Conservation (phyloP, 345 rosid species). For the Eucalyptus lansdowneana region DNA sequence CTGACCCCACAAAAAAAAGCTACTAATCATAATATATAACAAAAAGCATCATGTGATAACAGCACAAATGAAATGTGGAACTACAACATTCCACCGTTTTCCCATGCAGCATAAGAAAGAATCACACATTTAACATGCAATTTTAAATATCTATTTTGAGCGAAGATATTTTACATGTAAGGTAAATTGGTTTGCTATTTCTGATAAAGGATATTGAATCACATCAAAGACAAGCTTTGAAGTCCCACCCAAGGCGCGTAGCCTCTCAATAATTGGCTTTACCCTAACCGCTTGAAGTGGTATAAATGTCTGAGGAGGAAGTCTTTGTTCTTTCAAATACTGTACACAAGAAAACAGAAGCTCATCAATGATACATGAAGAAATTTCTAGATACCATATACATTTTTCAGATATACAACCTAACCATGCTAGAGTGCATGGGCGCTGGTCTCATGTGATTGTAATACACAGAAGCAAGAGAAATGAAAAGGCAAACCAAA, state of each 20-base stretch:
- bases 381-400: not conserved
- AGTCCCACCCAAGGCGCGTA: constrained; percentile 75
- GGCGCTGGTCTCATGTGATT: not conserved
- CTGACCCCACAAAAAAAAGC: not conserved
- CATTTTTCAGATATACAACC: not conserved
- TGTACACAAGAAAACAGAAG: constrained; percentile 8
- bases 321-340: constrained; percentile 97
- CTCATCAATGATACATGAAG: not conserved
- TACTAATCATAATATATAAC: not conserved
- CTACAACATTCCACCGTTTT: not conserved
- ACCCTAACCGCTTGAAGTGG: constrained; percentile 95
- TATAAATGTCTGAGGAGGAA: constrained; percentile 97
- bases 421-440: not conserved
- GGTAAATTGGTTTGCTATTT: not conserved
- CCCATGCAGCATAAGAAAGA: not conserved
- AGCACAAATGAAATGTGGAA: not conserved
- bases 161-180: not conserved
- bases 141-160: not conserved
- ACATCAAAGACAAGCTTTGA: constrained; percentile 81
- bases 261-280: constrained; percentile 72
- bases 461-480: not conserved
- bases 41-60: not conserved
- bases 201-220: constrained; percentile 82
- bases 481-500: not conserved
- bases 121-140: not conserved